Evolutionary conservation across 768 basidiomycete genomes (phyloP), one percentile per base, ranked within the genome.

Genomic region (Chalciporus chontae): DNA sequence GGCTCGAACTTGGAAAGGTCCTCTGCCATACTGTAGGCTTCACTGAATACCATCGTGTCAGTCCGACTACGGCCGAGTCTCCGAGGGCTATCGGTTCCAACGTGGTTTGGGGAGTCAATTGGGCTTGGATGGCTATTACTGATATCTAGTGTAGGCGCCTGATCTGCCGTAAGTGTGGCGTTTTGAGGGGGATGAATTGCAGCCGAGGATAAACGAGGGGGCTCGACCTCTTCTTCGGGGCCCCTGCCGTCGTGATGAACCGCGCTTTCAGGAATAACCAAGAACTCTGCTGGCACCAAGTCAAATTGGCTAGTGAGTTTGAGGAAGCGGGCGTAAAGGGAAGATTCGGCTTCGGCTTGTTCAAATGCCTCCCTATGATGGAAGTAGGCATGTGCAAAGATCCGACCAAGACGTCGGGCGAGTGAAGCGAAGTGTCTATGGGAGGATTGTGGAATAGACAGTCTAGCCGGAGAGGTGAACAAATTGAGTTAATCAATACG

Each of bases 301-400:
- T 86, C 83, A 70, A 87, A 94, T 62, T 81, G 81, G 52, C 78
- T 75, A 8, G 87, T 87, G 50, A 95, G 80, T 10, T 85, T 85
- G 48, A 94, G 78, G 74, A 95, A 95, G 59, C 94, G 86, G 31
- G 87, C 85, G 62, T 95, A 94, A 3, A 96, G 75, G 0, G 88
- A 88, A 7, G 87, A 91, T 69, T 96, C 94, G 6, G 84, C 90
- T 70, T 94, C 92, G 26, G 87, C 87, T 64, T 90, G 87, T 57
- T 90, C 87, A 65, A 95, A 95, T 0, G 83, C 82, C 64, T 94
- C 93, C 55, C 90, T 85, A 68, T 95, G 93, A 65, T 93, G 91
- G 71, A 87, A 94, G 74, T 93, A 97, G 2, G 94, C 93, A 68
- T 99, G 95, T 0, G 91, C 90, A 63, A 99, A 97, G 54, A 97